Percentiles rank a stretch among this genome's conserved stretches.
These are phyloP conservation scores for Podospora pseudoanserina DNA, from an alignment of 495 filamentous ascomycete species.

Conservation along the genomic window DNA sequence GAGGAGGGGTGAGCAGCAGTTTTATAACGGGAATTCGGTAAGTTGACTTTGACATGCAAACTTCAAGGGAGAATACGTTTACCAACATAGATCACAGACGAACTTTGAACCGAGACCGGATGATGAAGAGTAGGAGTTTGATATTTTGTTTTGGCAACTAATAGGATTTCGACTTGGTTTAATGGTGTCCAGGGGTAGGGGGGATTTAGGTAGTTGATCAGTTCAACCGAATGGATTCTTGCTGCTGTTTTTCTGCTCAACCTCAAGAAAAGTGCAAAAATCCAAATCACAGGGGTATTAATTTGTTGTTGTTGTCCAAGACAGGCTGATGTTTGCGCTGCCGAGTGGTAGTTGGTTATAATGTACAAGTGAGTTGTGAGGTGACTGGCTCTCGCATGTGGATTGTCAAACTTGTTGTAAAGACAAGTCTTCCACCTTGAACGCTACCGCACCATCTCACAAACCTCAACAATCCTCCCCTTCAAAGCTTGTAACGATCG, in stretches of 20 bases:
- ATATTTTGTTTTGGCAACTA: not conserved
- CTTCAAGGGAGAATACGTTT: not conserved
- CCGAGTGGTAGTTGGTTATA: not conserved
- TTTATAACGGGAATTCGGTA: constrained; percentile 91
- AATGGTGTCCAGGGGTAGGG: not conserved
- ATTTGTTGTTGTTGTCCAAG: not conserved
- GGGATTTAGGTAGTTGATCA: not conserved
- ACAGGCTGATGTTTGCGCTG: not conserved
- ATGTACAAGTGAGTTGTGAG: not conserved
- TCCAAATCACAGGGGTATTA: not conserved
- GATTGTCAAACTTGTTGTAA: not conserved
- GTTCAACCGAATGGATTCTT: not conserved
- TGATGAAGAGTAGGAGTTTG: constrained; percentile 19
- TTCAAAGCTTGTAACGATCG: not conserved
- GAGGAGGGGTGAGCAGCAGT: constrained; percentile 53
- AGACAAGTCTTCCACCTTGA: not conserved
- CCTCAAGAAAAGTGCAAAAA: not conserved
- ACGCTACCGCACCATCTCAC: not conserved
- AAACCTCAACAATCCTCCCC: not conserved
- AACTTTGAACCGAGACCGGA: constrained; percentile 71
- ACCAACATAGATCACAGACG: constrained; percentile 44
- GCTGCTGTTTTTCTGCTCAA: not conserved
- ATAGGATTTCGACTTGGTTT: not conserved
- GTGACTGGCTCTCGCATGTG: not conserved
- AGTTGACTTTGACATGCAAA: constrained; percentile 22